phyloP scores from a whole-genome alignment of 2,329 filamentous ascomycete species.

The Pseudocercospora macadamiae region DNA sequence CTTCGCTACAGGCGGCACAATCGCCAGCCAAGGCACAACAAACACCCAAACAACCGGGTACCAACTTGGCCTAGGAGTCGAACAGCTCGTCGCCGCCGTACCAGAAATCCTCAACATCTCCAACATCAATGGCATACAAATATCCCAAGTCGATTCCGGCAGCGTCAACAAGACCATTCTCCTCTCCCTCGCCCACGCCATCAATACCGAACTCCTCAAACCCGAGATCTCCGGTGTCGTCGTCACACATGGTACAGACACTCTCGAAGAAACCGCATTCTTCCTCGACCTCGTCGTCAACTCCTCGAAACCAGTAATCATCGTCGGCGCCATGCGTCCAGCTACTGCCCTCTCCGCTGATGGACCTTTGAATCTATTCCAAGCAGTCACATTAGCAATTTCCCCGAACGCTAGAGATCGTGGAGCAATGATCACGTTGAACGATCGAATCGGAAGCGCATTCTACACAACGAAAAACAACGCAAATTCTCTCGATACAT shows the following conservation, averaged over 20 bases:
- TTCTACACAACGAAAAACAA: constrained; percentile 66
- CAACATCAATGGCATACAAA: constrained; percentile 56
- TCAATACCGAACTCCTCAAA: constrained; percentile 54
- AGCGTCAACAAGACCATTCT: constrained; percentile 54
- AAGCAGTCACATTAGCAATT: constrained; percentile 61
- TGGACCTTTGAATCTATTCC: constrained; percentile 64
- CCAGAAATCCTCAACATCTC: constrained; percentile 59
- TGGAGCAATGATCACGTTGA: constrained; percentile 63
- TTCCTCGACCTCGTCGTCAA: constrained; percentile 63
- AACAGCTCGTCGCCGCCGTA: constrained; percentile 57
- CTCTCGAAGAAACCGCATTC: constrained; percentile 66
- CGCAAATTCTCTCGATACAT: constrained; percentile 65
- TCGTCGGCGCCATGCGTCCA: constrained; percentile 66
- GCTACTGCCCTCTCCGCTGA: constrained; percentile 65
- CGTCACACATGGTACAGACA: constrained; percentile 68
- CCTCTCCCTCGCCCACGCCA: constrained; percentile 52
- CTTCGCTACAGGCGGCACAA: constrained; percentile 62
- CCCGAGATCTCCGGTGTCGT: constrained; percentile 53
- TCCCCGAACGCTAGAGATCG: constrained; percentile 51
- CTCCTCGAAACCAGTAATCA: constrained; percentile 61
- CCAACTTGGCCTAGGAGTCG: constrained; percentile 54
- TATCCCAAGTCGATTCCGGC: constrained; percentile 41
- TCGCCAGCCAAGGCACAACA: constrained; percentile 56
- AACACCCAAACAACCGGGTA: constrained; percentile 60
- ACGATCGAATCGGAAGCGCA: constrained; percentile 62